phyloP scores from a whole-genome alignment of 2,329 filamentous ascomycete genomes.

The Cercospora citrullina region DNA sequence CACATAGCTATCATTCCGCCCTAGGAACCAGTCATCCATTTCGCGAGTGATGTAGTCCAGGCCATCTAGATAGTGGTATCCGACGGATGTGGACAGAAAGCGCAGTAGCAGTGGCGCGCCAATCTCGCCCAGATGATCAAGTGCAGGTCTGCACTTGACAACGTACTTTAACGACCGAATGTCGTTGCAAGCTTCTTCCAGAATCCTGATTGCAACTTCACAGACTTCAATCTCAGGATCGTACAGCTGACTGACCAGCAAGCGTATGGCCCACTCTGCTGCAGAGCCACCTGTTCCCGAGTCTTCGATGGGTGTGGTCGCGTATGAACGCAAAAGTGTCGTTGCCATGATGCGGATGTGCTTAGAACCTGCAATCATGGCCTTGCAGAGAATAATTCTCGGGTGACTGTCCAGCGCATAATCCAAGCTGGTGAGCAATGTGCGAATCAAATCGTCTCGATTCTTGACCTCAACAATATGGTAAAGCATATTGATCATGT shows the following conservation, averaged over 20 bases:
- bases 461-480: constrained; percentile 92
- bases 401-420: constrained; percentile 84
- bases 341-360: constrained; percentile 89
- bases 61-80: constrained; percentile 95
- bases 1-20: constrained; percentile 95
- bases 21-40: constrained; percentile 99
- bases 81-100: constrained; percentile 92
- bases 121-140: constrained; percentile 95
- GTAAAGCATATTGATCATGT: constrained; percentile 99
- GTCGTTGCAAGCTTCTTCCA: constrained; percentile 95
- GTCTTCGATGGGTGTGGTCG: constrained; percentile 58
- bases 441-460: constrained; percentile 85
- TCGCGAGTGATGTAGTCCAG: constrained; percentile 98
- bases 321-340: constrained; percentile 82
- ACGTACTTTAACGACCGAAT: constrained; percentile 91
- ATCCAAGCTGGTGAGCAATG: constrained; percentile 87
- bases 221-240: constrained; percentile 97
- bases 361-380: constrained; percentile 86
- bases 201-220: constrained; percentile 91
- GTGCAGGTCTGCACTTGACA: constrained; percentile 88
- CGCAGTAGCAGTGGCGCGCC: constrained; percentile 88
- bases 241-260: constrained; percentile 97
- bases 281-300: constrained; percentile 55
- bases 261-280: constrained; percentile 92
- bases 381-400: constrained; percentile 88